Base-by-base conservation (phyloP, 768 basidiomycete genomes). In the Suillus brevipes region DNA sequence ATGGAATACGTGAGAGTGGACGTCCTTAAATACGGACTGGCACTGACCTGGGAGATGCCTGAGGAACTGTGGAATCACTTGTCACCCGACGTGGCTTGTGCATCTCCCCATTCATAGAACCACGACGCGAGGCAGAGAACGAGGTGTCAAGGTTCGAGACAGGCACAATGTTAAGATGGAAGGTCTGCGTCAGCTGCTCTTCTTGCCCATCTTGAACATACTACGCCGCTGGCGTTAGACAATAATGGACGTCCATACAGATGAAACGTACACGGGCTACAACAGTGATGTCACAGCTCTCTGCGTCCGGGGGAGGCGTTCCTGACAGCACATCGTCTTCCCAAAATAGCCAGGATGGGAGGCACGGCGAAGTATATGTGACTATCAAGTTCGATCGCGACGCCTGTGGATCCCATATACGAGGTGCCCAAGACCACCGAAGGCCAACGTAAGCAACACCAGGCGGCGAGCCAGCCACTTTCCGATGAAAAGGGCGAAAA, bases 381-480 rank as follows among this genome's bases (percentile, higher is more conserved):
- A 97, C 92, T 55, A 87, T 84, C 68, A 95, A 80, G 72, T 91
- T 92, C 63, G 89, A 82, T 70, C 91, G 88, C 14, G 92, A 89
- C 49, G 89, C 90, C 75, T 98, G 96, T 7, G 97, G 97, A 79
- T 99, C 96, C 95, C 96, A 98, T 52, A 99, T 88, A 67, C 91
- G 90, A 37, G 97, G 95, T 63, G 89, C 85, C 94, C 95, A 99
- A 40, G 85, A 83, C 92, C 93, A 98, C 59, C 83, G 84, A 31
- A 94, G 78, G 61, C 91, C 90, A 64, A 86, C 85, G 72, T 94
- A 93, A 62, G 94, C 97, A 61, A 93, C 87, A 49, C 85, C 80
- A 16, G 94, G 89, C 16, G 95, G 92, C 12, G 83, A 82, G 34
- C 94, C 95, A 40, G 94, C 91, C 62, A 99, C 87, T 77, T 90